Base-by-base conservation (phyloP, 192 early-diverging fungal species). In the Gryganskiella cystojenkinii region DNA sequence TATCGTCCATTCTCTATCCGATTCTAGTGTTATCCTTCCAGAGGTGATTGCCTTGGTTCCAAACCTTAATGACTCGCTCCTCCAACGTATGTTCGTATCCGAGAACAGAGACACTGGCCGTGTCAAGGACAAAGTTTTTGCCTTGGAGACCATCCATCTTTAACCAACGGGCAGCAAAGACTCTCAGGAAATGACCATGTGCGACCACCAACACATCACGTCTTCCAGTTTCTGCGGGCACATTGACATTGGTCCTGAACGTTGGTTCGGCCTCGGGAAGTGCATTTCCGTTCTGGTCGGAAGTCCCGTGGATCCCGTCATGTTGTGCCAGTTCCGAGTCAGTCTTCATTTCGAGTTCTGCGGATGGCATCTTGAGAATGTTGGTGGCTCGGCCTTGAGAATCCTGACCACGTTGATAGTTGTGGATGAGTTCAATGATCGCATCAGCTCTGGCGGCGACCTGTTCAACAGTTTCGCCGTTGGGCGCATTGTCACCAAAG, bases 21-120 rank as follows among this genome's bases (percentile, higher is more conserved):
- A 71, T 46, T 1, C 70, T 59, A 40, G 61, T 64, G 25, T 71
- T 61, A 37, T 71, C 60, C 53, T 67, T 76, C 72, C 72, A 76
- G 30, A 76, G 64, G 22, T 76, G 72, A 17, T 76, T 76, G 51
- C 72, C 51, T 28, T 76, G 67, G 31, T 78, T 78, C 74, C 74
- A 78, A 30, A 78, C 74, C 27, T 78, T 78, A 61, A 78, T 78
- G 34, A 78, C 74, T 10, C 74, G 20, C 19, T 81, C 80, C 35
- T 72, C 71, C 61, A 81, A 33, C 25, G 71, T 74, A 33, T 81
- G 80, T 37, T 81, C 80, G 49, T 81, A 81, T n/a, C 80, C 80
- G 0, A 81, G 53, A 2, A 81, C 71, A 8, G 71, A 74, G 14
- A 81, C 67, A 46, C 71, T 69, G 11, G 82, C 79, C 13, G 82